Conservation (phyloP, 2,329 filamentous ascomycete species). For the Xylogone sp. region DNA sequence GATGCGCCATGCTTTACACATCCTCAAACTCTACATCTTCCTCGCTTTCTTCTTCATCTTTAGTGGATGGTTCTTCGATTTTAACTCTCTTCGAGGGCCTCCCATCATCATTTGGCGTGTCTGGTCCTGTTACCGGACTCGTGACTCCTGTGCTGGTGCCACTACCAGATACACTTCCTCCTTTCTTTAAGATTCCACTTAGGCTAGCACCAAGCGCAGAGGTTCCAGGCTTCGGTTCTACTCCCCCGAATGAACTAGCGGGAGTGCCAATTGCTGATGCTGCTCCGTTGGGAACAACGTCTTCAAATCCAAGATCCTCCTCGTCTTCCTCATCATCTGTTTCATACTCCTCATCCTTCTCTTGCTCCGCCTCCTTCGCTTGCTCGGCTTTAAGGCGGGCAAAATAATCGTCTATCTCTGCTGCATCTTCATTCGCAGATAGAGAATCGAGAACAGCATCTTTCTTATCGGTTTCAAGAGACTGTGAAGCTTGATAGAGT, state of each 20-base stretch:
- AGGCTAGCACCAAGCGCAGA: conserved; percentile 14
- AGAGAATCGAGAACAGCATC: conserved; percentile 32
- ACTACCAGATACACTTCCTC: conserved; percentile 23
- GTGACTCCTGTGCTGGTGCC: conserved; percentile 27
- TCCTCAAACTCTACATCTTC: conserved; percentile 58
- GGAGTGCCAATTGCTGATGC: conserved; percentile 24
- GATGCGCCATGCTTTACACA: too few relatives aligned
- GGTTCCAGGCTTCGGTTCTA: conserved; percentile 12
- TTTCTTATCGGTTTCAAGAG: conserved; percentile 44
- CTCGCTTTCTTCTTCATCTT: conserved; percentile 43
- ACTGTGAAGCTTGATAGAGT: conserved; percentile 31
- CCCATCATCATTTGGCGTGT: conserved; percentile 37
- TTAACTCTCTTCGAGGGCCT: conserved; percentile 57
- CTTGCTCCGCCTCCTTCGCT: conserved; percentile 42
- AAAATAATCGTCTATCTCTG: conserved; percentile 65
- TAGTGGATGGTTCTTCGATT: conserved; percentile 43
- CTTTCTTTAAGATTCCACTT: conserved; percentile 24
- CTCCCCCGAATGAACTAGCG: conserved; percentile 18
- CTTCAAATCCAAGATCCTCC: conserved; percentile 42
- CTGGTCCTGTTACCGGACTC: conserved; percentile 29
- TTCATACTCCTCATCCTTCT: conserved; percentile 48
- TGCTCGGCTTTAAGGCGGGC: conserved; percentile 61
- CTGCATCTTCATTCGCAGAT: conserved; percentile 46
- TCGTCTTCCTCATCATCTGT: conserved; percentile 44
- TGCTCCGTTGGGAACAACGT: conserved; percentile 30